Conservation (phyloP, 2,329 filamentous ascomycete species). For the Microdochium paspali region DNA sequence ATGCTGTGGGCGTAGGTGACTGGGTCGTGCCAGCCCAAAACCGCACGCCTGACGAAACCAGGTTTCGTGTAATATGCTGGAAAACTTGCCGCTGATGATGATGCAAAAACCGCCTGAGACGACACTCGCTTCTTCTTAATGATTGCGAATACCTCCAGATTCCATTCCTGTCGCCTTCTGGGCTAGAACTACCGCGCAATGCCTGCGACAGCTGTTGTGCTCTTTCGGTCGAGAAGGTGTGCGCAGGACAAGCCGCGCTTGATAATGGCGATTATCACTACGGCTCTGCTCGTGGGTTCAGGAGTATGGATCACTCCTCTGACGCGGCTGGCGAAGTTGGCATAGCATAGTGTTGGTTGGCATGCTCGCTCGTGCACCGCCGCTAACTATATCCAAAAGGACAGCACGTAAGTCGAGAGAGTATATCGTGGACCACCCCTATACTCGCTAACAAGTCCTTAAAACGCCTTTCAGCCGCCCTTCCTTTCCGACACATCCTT, state of each 20-base stretch:
- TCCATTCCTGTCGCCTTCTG: too few relatives aligned
- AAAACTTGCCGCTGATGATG: neutral
- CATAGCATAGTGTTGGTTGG: too few relatives aligned
- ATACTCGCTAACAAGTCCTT: neutral
- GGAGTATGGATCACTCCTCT: too few relatives aligned
- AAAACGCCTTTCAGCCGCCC: slow-evolving; percentile 41
- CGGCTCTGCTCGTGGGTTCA: too few relatives aligned
- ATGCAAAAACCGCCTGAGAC: neutral
- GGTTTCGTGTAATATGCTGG: neutral
- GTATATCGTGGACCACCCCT: neutral
- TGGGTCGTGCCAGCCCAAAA: neutral
- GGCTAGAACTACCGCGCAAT: too few relatives aligned
- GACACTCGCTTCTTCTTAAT: neutral
- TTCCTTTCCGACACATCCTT: slow-evolving; percentile 53
- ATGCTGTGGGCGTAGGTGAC: neutral
- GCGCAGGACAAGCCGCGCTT: too few relatives aligned
- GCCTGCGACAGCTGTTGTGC: too few relatives aligned
- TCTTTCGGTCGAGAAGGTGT: too few relatives aligned
- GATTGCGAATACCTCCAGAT: too few relatives aligned
- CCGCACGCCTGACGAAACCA: neutral
- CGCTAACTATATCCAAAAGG: neutral
- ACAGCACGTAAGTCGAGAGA: neutral
- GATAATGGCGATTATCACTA: too few relatives aligned
- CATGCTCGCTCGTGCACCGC: too few relatives aligned
- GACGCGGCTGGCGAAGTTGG: too few relatives aligned